phyloP scores from a whole-genome alignment of 2,329 filamentous ascomycete species.

The Nemania sp. region DNA sequence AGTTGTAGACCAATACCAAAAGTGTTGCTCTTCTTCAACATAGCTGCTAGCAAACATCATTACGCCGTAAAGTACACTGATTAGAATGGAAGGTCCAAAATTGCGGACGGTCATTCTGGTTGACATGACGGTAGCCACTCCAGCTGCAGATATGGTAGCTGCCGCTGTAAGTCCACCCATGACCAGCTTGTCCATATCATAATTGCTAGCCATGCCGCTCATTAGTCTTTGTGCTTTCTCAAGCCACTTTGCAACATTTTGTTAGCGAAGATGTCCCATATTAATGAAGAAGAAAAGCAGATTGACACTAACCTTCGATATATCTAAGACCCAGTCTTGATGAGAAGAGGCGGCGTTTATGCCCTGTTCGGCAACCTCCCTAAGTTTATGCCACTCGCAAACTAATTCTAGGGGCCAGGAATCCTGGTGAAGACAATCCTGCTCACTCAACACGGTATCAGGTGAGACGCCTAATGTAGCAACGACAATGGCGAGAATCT shows the following conservation, averaged over 20 bases:
- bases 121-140: slow-evolving; percentile 38
- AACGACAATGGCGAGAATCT: slow-evolving; percentile 76
- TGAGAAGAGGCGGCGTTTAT: not conserved
- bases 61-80: slow-evolving; percentile 67
- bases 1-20: slow-evolving; percentile 91
- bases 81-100: slow-evolving; percentile 50
- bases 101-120: slow-evolving; percentile 33
- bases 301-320: slow-evolving; percentile 44
- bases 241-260: slow-evolving; percentile 58
- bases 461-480: slow-evolving; percentile 66
- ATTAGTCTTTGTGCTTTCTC: slow-evolving; percentile 74
- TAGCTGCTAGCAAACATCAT: slow-evolving; percentile 99
- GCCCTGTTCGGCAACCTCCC: slow-evolving; percentile 23
- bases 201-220: slow-evolving; percentile 91
- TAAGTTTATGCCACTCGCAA: slow-evolving; percentile 66
- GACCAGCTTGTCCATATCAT: slow-evolving; percentile 69
- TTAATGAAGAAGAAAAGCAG: not conserved
- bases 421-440: slow-evolving; percentile 43
- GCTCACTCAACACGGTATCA: slow-evolving; percentile 32
- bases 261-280: not conserved
- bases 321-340: slow-evolving; percentile 45
- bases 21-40: slow-evolving; percentile 97
- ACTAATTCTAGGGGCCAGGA: slow-evolving; percentile 61
- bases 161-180: slow-evolving; percentile 47
- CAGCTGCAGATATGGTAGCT: slow-evolving; percentile 35